Conservation (phyloP, 2,329 filamentous ascomycete genomes). For the Fusarium camptoceras region DNA sequence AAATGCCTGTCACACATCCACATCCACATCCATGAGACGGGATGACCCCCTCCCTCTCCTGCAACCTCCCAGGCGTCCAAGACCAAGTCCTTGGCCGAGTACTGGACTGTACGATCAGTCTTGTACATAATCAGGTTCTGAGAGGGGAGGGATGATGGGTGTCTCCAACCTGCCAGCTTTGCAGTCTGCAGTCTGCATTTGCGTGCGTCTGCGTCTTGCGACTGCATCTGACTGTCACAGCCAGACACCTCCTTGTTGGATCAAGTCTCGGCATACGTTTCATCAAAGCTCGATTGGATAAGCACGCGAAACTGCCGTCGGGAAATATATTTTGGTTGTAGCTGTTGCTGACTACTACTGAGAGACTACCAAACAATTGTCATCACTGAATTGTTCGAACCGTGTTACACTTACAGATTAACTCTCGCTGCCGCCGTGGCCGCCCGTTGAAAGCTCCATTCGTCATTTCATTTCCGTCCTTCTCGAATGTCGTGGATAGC, state of each 20-base stretch:
- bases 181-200: constrained; percentile 1
- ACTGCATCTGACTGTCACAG: constrained; percentile 7
- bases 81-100: constrained; percentile 21
- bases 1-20: constrained; percentile 38
- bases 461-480: constrained; percentile 16
- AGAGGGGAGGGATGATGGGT: neutral
- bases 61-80: constrained; percentile 36
- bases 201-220: neutral
- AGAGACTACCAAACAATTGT: neutral
- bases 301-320: constrained; percentile 25
- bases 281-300: constrained; percentile 34
- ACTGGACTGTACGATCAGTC: constrained; percentile 10
- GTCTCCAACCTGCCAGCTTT: constrained; percentile 7
- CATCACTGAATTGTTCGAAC: constrained; percentile 4
- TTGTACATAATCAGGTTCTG: constrained; percentile 1
- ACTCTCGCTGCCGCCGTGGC: constrained; percentile 24
- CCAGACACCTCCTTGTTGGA: constrained; percentile 22
- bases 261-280: constrained; percentile 38
- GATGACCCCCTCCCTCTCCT: constrained; percentile 37
- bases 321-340: constrained; percentile 23
- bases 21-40: constrained; percentile 34
- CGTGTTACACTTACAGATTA: neutral
- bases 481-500: constrained; percentile 21
- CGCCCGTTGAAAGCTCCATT: constrained; percentile 23
- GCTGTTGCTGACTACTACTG: constrained; percentile 1